Base-by-base conservation (phyloP, 2,329 filamentous ascomycete genomes). In the Aspergillus carbonarius region DNA sequence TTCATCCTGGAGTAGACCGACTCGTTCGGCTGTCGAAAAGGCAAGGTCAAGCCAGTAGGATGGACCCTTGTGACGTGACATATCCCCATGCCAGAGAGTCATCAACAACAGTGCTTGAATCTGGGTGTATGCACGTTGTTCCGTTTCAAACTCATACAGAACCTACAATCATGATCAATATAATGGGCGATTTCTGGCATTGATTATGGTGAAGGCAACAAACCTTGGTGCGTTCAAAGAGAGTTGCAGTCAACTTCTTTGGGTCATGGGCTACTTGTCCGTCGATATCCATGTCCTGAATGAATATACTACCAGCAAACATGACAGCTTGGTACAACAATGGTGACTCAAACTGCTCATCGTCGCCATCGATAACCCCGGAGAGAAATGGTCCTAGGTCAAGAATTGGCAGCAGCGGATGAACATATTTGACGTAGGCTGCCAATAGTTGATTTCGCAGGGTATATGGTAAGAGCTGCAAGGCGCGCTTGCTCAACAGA, bases 41-140 rank as follows among this genome's bases (percentile, higher is more conserved):
- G 60, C 60, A 12, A 62, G 23, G n/a, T 60, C 58, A 13, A 62
- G 57, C 60, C 60, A 62, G 46, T 62, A 62, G 15, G 49, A 53
- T 17, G 60, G 60, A 17, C 18, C 50, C 47, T 62, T 62, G 39
- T 55, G 60, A 10, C 50, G 54, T 3, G 13, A n/a, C 20, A 40
- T 54, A 37, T 54, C 57, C 32, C 54, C 54, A 42, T 62, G 58
- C 60, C 60, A 62, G 23, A 60, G 53, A 35, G 52, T 62, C 54
- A 60, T 62, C 5, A 62, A 49, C n/a, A 60, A 12, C 2, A 60
- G 47, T 2, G 60, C 60, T 58, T 62, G 58, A 10, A 62, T 62
- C 27, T 62, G 60, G 6, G 37, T 58, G 17, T 58, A 60, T 20
- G 60, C 51, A 30, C 60, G 18, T n/a, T 50, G 25, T 17, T 62